Percentiles rank a stretch among this genome's conserved stretches.
These are phyloP conservation scores for Malus fusca DNA, from an alignment of 306 rosid genomes.

Conservation along the genomic window DNA sequence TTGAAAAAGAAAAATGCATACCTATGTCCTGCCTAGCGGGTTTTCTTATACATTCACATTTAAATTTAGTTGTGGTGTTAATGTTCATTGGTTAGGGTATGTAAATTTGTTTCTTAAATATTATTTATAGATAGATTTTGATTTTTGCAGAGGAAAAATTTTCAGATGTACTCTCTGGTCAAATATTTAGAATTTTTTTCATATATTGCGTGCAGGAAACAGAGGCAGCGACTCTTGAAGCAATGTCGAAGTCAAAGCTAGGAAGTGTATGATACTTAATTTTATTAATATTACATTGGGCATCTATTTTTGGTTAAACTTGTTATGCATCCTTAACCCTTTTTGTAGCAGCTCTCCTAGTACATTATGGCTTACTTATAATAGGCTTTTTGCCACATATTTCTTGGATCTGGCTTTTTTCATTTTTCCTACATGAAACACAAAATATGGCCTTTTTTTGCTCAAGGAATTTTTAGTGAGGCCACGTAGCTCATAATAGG, in stretches of 20 bases:
- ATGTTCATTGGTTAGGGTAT: background rate
- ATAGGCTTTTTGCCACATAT: background rate
- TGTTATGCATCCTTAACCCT: background rate
- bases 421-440: background rate
- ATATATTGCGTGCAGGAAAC: conserved; percentile 58
- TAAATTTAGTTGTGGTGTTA: background rate
- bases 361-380: background rate
- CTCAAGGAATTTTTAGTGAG: background rate
- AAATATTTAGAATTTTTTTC: background rate
- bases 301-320: background rate
- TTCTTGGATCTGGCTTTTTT: background rate
- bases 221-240: conserved; percentile 92
- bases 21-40: background rate
- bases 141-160: background rate
- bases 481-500: background rate
- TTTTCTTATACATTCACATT: background rate
- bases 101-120: background rate
- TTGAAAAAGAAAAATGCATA: background rate
- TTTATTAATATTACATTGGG: conserved; percentile 11
- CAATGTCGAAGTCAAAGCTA: conserved; percentile 78
- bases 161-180: background rate
- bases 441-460: background rate
- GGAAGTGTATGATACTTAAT: conserved; percentile 57
- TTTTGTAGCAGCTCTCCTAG: background rate
- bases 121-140: background rate